These are phyloP conservation scores for Salix viminalis DNA, from an alignment of 345 rosid species.

Conservation along the genomic window DNA sequence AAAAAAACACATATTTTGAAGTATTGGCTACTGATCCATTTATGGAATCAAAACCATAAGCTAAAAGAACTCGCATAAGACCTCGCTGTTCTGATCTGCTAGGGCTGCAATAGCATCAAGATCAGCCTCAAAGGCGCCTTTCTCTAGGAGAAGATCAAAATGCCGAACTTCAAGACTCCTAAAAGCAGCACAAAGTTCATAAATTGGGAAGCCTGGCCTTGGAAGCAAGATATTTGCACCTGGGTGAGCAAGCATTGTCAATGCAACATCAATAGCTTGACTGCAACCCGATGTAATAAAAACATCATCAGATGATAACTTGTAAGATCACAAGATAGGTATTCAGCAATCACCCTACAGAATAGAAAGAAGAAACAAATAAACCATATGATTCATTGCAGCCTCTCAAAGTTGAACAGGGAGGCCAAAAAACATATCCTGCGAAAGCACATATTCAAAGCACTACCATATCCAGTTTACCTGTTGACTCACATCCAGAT, in stretches of 20 bases:
- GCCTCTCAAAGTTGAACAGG: background rate
- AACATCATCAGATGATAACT: constrained; percentile 74
- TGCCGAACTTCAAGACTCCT: constrained; percentile 71
- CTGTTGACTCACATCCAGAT: no score
- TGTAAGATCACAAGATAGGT: constrained; percentile 70
- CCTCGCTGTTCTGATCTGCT: constrained; percentile 63
- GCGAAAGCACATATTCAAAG: no score
- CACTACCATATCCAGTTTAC: no score
- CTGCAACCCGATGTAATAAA: constrained; percentile 90
- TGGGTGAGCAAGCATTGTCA: constrained; percentile 70
- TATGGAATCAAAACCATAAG: constrained; percentile 30
- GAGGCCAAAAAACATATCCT: background rate
- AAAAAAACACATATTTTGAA: no score
- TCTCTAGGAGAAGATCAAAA: constrained; percentile 73
- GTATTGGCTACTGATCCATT: no score
- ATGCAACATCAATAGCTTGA: constrained; percentile 86
- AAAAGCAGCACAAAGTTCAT: constrained; percentile 71
- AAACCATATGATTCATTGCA: no score
- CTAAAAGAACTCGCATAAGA: no score
- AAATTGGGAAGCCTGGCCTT: constrained; percentile 86
- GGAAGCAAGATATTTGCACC: constrained; percentile 81
- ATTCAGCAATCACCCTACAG: constrained; percentile 71
- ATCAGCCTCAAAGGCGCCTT: constrained; percentile 86
- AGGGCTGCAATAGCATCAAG: constrained; percentile 58
- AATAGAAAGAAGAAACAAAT: background rate